A percentile compares a stretch with the other conserved stretches of the same genome.
phyloP scores from a whole-genome alignment of 345 rosid genomes.

The Eucalyptus pumila region DNA sequence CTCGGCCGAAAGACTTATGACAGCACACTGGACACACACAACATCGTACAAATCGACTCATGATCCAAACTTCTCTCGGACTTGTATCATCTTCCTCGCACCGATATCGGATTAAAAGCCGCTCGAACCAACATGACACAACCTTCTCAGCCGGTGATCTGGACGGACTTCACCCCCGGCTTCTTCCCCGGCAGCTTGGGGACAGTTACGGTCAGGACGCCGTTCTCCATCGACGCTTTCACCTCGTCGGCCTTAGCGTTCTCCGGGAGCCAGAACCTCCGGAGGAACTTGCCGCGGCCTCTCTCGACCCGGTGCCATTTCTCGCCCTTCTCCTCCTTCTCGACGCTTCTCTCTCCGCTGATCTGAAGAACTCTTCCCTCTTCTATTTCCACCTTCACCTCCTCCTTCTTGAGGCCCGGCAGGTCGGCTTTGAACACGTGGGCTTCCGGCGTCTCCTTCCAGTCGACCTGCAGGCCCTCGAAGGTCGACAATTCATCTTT shows the following conservation, averaged over 20 bases:
- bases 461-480: not conserved
- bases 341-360: not conserved
- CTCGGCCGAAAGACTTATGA: not conserved
- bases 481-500: not conserved
- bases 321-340: not conserved
- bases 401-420: not conserved
- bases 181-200: not conserved
- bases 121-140: not conserved
- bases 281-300: not conserved
- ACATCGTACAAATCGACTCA: not conserved
- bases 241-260: not conserved
- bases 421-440: not conserved
- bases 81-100: not conserved
- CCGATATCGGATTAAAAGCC: not conserved
- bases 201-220: not conserved
- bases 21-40: not conserved
- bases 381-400: not conserved
- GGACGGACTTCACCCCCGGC: not conserved
- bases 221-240: not conserved
- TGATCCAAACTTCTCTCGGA: not conserved
- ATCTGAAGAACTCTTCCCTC: not conserved
- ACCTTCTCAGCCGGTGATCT: not conserved
- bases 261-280: not conserved
- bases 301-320: not conserved
- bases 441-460: not conserved